A percentile compares a stretch with the other conserved stretches of the same genome.
Conservation (phyloP, 2,329 filamentous ascomycete genomes). For the Monosporascus sp. region DNA sequence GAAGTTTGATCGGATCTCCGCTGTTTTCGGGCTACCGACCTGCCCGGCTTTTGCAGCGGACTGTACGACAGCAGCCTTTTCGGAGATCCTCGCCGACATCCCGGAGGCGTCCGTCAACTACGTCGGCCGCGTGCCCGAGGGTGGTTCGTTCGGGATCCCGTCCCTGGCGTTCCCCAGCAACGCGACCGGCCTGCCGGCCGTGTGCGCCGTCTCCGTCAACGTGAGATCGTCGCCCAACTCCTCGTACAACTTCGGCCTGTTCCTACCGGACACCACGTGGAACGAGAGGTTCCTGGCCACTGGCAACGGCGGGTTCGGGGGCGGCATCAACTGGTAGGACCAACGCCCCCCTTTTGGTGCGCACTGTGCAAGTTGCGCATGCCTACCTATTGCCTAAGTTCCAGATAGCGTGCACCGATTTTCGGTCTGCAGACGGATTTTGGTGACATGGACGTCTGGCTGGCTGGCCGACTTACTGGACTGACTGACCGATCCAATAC, state of each 20-base stretch:
- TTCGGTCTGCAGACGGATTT: not conserved
- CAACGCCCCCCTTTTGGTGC: no score
- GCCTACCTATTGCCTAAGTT: no score
- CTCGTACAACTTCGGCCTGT: slow-evolving; percentile 27
- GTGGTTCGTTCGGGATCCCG: not conserved
- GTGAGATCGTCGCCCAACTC: slow-evolving; percentile 22
- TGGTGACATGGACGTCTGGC: not conserved
- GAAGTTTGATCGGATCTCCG: not conserved
- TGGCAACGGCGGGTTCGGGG: slow-evolving; percentile 28
- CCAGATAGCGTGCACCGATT: no score
- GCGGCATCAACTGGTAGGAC: slow-evolving; percentile 27
- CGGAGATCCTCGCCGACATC: not conserved
- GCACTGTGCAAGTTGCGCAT: no score
- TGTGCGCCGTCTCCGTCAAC: slow-evolving; percentile 28
- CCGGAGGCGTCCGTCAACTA: not conserved
- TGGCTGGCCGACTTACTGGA: not conserved
- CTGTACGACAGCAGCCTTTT: not conserved
- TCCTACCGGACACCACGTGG: slow-evolving; percentile 26
- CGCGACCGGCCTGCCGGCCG: slow-evolving; percentile 24
- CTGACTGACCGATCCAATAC: not conserved
- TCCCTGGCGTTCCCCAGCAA: slow-evolving; percentile 16
- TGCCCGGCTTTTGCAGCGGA: not conserved
- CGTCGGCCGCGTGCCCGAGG: not conserved
- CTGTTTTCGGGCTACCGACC: not conserved
- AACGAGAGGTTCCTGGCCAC: slow-evolving; percentile 25